Evolutionary conservation across 805 yeast genomes (phyloP).

Genomic region (Dipodascopsis tothii): DNA sequence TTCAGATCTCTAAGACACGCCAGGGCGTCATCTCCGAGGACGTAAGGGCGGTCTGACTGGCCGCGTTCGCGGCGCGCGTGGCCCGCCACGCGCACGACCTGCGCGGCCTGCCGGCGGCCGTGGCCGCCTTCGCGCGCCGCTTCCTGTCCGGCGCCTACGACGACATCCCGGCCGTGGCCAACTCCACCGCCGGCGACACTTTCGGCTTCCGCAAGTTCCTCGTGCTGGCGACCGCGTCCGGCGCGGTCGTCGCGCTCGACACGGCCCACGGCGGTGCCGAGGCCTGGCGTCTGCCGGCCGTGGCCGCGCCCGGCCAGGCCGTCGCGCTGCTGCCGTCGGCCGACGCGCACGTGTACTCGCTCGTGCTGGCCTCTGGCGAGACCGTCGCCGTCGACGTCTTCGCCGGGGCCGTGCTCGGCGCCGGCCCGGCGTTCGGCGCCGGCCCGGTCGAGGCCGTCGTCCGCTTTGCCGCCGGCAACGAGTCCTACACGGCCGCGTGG

Average conservation of each 20-base stretch:
- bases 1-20: conserved; percentile 83
- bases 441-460: conserved; percentile 12
- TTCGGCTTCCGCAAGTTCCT: conserved; percentile 33
- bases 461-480: neutral
- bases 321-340: conserved; percentile 9
- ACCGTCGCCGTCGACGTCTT: conserved; percentile 7
- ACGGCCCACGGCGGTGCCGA: conserved; percentile 24
- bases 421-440: neutral
- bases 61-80: conserved; percentile 28
- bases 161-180: conserved; percentile 3
- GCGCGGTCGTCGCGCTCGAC: conserved; percentile 30
- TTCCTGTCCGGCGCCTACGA: conserved; percentile 18
- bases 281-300: conserved; percentile 25
- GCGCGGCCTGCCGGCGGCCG: conserved; percentile 11
- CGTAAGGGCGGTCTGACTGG: conserved; percentile 54
- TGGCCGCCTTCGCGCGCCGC: conserved; percentile 7
- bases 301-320: conserved; percentile 4
- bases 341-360: neutral
- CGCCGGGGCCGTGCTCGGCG: conserved; percentile 4
- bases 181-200: conserved; percentile 18
- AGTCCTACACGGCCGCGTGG: neutral
- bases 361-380: conserved; percentile 11
- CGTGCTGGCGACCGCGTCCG: conserved; percentile 27
- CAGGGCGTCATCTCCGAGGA: conserved; percentile 77
- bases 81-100: conserved; percentile 26